Evolutionary conservation across 2,329 filamentous ascomycete species (phyloP).

Genomic region (Ophiocordyceps sinensis): DNA sequence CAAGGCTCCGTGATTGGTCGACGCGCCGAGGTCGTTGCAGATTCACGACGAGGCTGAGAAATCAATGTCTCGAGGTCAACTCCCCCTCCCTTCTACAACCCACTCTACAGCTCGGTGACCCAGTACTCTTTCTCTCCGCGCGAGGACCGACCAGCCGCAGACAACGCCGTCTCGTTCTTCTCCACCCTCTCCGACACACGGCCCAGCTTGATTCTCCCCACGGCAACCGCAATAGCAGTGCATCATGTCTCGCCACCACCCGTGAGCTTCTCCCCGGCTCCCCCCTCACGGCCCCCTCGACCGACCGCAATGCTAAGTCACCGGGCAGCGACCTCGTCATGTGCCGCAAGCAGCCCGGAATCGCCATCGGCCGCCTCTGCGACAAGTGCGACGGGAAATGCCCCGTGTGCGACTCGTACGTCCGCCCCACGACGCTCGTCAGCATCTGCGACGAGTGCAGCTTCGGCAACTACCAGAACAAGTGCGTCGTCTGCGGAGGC

Average conservation of each 20-base stretch:
- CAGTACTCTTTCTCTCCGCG: no score
- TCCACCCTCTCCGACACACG: not conserved
- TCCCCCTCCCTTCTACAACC: no score
- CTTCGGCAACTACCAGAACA: slow-evolving; percentile 99
- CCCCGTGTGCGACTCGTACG: slow-evolving; percentile 97
- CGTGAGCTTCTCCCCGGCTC: slow-evolving; percentile 37
- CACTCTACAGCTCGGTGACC: no score
- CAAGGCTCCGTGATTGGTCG: no score
- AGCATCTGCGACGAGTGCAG: slow-evolving; percentile 99
- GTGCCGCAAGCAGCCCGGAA: slow-evolving; percentile 97
- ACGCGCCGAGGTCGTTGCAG: no score
- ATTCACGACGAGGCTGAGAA: no score
- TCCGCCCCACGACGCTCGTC: slow-evolving; percentile 90
- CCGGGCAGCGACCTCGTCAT: slow-evolving; percentile 75
- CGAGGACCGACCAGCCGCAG: no score
- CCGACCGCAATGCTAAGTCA: not conserved
- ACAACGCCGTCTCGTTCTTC: not conserved
- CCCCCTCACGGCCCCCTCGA: not conserved
- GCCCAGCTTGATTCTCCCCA: not conserved
- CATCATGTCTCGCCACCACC: slow-evolving; percentile 85
- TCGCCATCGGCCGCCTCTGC: slow-evolving; percentile 95
- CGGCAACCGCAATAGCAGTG: not conserved
- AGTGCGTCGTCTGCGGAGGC: slow-evolving; percentile 96
- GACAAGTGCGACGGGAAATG: slow-evolving; percentile 99
- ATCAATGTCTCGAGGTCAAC: no score